Evolutionary conservation across 2,329 filamentous ascomycete genomes (phyloP), one percentile per base, ranked within the genome.

Genomic region (Ceratocystis huliohia): DNA sequence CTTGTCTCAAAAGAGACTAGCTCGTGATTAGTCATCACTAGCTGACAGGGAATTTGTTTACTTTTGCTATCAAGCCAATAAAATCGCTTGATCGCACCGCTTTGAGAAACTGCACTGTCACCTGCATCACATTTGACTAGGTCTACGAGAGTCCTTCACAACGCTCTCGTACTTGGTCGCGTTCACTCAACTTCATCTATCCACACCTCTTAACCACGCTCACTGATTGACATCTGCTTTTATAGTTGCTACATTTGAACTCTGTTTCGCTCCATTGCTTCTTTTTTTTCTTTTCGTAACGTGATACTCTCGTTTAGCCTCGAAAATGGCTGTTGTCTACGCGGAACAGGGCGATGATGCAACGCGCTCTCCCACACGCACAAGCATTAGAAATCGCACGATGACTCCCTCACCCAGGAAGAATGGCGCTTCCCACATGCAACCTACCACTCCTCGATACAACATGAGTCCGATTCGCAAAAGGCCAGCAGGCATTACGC

Each of bases 401-500:
- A 66, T 61, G 28, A 67, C 65, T 6, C 67, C 74, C 30, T 72
- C 76, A 4, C 75, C 74, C 13, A 75, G 76, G 68, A 71, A 69
- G 28, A 72, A 70, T 48, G 73, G 70, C 15, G 50, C 53, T 25
- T 46, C 45, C 46, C 1, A 46, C 15, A 61, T 66, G 10, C 56
- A 65, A 22, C 75, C 75, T 63, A 75, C 75, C 37, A 77, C 78
- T 68, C 77, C 75, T 41, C 74, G 72, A 69, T 61, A 50, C 37
- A 75, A 73, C 70, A 78, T 78, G 74, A 88, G 84, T 72, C 87
- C 87, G 1, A 80, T 82, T 65, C 87, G 82, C 75, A 88, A 83
- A 76, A 81, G 76, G 70, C 80, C 77, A 72, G 76, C 82, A 68
- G 84, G 81, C 56, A 82, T 93, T 69, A 86, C 85, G 2, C 74